Percentiles rank a stretch among this genome's conserved stretches.
These are phyloP conservation scores for Cutaneotrichosporon daszewskae DNA, from an alignment of 1,284 basidiomycete species.

Conservation along the genomic window DNA sequence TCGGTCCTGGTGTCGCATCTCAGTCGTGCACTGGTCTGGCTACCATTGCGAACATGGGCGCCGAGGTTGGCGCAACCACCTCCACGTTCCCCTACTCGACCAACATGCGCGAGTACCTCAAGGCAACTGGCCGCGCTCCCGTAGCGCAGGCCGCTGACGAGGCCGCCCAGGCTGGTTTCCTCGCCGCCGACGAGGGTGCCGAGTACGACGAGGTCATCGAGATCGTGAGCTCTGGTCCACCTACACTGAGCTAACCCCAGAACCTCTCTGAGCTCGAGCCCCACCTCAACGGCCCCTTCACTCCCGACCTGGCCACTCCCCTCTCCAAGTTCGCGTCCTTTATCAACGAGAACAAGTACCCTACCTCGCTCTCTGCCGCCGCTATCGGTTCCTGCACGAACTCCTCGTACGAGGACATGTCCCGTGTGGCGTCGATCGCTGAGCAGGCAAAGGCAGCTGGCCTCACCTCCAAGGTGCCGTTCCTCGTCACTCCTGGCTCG, in stretches of 20 bases:
- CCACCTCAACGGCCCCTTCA: constrained; percentile 95
- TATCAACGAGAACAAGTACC: constrained; percentile 79
- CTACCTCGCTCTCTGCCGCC: constrained; percentile 82
- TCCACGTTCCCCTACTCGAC: constrained; percentile 94
- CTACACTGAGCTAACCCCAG: constrained; percentile 44
- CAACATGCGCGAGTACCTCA: constrained; percentile 83
- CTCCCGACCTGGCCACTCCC: constrained; percentile 92
- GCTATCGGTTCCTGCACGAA: constrained; percentile 98
- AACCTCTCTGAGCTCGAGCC: constrained; percentile 90
- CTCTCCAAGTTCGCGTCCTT: constrained; percentile 83
- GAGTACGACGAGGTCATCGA: constrained; percentile 95
- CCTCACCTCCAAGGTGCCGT: constrained; percentile 78
- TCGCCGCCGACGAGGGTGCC: constrained; percentile 79
- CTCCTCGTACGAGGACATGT: constrained; percentile 94
- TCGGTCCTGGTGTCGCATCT: constrained; percentile 82
- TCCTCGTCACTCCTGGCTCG: constrained; percentile 94
- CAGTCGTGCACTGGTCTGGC: constrained; percentile 95
- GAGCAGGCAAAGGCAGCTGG: constrained; percentile 81
- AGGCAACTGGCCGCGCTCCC: constrained; percentile 80
- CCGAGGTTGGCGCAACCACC: constrained; percentile 97
- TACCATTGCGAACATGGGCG: constrained; percentile 97
- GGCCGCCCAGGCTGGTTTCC: constrained; percentile 71
- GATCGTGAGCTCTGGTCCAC: constrained; percentile 58
- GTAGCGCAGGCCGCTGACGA: constrained; percentile 82
- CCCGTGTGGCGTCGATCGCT: constrained; percentile 84